Percentiles rank a stretch among this genome's conserved stretches.
Conservation (phyloP, 1,284 basidiomycete species). For the Apiotrichum sp. region DNA sequence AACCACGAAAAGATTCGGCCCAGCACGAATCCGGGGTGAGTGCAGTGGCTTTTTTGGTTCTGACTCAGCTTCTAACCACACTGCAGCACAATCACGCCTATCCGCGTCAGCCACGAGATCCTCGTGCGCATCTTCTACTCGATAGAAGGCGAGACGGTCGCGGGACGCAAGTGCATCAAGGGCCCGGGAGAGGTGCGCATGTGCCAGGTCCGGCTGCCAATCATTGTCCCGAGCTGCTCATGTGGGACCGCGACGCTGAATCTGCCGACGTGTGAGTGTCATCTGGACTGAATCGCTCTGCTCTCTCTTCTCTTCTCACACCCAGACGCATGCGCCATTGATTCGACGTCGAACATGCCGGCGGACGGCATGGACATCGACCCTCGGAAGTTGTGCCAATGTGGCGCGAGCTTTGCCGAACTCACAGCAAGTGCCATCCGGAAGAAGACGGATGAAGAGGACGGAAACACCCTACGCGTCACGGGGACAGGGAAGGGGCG, state of each 20-base stretch:
- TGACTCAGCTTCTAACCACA: neutral
- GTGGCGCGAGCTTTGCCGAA: conserved; percentile 31
- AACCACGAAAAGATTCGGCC: conserved; percentile 44
- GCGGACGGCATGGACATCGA: conserved; percentile 17
- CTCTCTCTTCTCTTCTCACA: neutral
- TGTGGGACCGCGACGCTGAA: conserved; percentile 30
- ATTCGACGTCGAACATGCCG: neutral
- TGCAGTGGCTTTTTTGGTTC: neutral
- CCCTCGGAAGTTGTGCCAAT: conserved; percentile 27
- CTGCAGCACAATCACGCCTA: conserved; percentile 37
- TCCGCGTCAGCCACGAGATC: conserved; percentile 40
- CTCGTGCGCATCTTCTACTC: conserved; percentile 43
- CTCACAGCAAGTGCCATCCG: conserved; percentile 30
- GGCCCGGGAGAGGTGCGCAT: conserved; percentile 43
- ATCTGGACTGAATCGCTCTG: no score
- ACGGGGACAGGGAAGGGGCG: neutral
- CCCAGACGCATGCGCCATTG: conserved; percentile 17
- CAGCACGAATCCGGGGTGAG: conserved; percentile 40
- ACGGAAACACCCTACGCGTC: no score
- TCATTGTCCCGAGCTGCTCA: conserved; percentile 39
- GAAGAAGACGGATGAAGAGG: conserved; percentile 1
- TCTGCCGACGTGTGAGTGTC: conserved; percentile 35
- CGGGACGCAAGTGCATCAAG: conserved; percentile 12
- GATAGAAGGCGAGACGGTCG: conserved; percentile 33
- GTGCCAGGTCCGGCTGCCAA: conserved; percentile 35